Percentiles rank a stretch among this genome's conserved stretches.
phyloP scores from a whole-genome alignment of 768 basidiomycete genomes.

The Boletus vermiculosoides region DNA sequence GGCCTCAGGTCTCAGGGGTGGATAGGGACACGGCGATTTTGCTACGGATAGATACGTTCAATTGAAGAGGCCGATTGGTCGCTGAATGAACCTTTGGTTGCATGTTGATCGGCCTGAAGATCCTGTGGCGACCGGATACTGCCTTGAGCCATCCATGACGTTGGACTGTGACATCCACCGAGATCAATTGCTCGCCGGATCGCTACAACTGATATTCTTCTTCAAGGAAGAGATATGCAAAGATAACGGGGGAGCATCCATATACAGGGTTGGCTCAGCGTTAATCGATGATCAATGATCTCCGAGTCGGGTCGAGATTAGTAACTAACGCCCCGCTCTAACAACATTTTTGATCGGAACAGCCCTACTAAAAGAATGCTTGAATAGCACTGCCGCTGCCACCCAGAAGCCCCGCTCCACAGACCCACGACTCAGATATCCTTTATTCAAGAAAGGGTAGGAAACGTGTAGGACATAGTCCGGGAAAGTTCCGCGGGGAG shows the following conservation, averaged over 20 bases:
- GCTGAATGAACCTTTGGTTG: not conserved
- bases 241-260: not conserved
- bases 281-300: not conserved
- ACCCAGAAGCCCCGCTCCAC: not conserved
- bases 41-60: not conserved
- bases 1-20: not conserved
- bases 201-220: not conserved
- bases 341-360: not conserved
- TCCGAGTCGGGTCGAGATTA: not conserved
- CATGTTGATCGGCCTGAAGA: not conserved
- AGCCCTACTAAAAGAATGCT: not conserved
- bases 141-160: not conserved
- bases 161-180: not conserved
- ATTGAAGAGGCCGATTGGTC: not conserved
- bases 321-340: not conserved
- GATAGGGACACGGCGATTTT: not conserved
- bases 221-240: not conserved
- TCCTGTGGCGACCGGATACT: not conserved
- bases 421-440: not conserved
- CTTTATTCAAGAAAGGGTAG: not conserved
- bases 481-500: not conserved
- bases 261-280: not conserved
- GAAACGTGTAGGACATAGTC: not conserved
- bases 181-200: not conserved
- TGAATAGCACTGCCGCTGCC: not conserved